Base-by-base conservation (phyloP, 352 stramenopile species). In the Vaucheria bursata region DNA sequence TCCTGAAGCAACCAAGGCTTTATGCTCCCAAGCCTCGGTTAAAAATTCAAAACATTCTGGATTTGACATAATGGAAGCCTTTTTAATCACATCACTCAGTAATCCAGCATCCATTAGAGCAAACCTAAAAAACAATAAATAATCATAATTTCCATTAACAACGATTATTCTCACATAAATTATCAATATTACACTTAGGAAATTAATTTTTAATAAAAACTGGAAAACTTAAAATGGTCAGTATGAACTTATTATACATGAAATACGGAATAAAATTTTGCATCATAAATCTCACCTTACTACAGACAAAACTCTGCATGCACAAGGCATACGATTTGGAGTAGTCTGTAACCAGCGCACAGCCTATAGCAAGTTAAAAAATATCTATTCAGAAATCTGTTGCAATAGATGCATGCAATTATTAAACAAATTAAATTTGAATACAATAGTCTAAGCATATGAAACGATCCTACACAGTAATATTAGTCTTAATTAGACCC, bases 71-170 rank as follows among this genome's bases (percentile, higher is more conserved):
- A 50, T 35, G 1, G 65, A 34, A 31, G 2, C 2, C 64, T 37
- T 32, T 49, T 82, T 82, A 64, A 82, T 82, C 25, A 82, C 77
- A 33, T 82, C 77, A 53, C 71, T 79, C 1, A 82, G 77, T 8
- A 79, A 50, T 5, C 77, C 70, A 0, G 77, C 77, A 40, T 79
- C 77, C 77, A 82, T 82, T 40, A 82, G 29, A 0, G 77, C 71
- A 49, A 82, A 82, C 12, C 77, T 72, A 38, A 34, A 68, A 71
- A 5, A 81, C 37, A 59, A 82, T n/a, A n/a, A n/a, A n/a, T n/a
- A n/a, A n/a, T n/a, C n/a, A n/a, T n/a, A n/a, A 59, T 18, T 18
- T 59, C 18, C 45, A 59, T 18, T 18, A 18, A 59, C 45, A 59
- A 18, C 45, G 45, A 18, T 18, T 18, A 59, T 18, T 18, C 18